These are phyloP conservation scores for Rhizopogon roseolus DNA, from an alignment of 768 basidiomycete genomes.

Conservation along the genomic window DNA sequence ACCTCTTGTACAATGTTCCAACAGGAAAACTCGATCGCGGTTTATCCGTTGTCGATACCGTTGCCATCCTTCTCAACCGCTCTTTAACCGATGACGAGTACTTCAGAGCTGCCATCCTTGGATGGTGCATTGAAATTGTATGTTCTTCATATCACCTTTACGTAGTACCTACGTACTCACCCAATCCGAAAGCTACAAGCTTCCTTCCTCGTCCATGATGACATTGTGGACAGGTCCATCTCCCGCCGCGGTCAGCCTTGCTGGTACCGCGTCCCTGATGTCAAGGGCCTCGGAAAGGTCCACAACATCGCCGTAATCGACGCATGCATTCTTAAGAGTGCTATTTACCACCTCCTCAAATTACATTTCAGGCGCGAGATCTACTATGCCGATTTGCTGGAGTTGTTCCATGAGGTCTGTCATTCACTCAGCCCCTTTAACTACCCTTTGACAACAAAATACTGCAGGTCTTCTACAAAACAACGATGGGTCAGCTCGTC, in stretches of 20 bases:
- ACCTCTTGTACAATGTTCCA: slow-evolving; percentile 87
- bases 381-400: slow-evolving; percentile 87
- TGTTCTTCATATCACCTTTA: slow-evolving; percentile 25
- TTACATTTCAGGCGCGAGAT: slow-evolving; percentile 74
- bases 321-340: slow-evolving; percentile 90
- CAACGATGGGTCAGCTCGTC: slow-evolving; percentile 94
- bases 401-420: slow-evolving; percentile 83
- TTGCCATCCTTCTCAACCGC: slow-evolving; percentile 78
- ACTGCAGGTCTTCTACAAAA: slow-evolving; percentile 66
- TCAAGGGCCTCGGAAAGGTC: slow-evolving; percentile 26
- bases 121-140: slow-evolving; percentile 95
- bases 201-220: slow-evolving; percentile 94
- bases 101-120: slow-evolving; percentile 80
- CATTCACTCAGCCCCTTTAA: too few species aligned
- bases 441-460: background rate
- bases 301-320: slow-evolving; percentile 87
- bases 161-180: background rate
- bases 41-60: slow-evolving; percentile 90
- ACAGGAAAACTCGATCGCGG: slow-evolving; percentile 96
- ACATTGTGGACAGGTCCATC: slow-evolving; percentile 97
- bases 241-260: slow-evolving; percentile 94
- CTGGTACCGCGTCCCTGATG: slow-evolving; percentile 71
- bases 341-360: slow-evolving; percentile 90
- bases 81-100: slow-evolving; percentile 79
- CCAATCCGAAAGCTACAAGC: slow-evolving; percentile 72